phyloP scores from a whole-genome alignment of 768 basidiomycete species.

The Wakefieldia striispora region DNA sequence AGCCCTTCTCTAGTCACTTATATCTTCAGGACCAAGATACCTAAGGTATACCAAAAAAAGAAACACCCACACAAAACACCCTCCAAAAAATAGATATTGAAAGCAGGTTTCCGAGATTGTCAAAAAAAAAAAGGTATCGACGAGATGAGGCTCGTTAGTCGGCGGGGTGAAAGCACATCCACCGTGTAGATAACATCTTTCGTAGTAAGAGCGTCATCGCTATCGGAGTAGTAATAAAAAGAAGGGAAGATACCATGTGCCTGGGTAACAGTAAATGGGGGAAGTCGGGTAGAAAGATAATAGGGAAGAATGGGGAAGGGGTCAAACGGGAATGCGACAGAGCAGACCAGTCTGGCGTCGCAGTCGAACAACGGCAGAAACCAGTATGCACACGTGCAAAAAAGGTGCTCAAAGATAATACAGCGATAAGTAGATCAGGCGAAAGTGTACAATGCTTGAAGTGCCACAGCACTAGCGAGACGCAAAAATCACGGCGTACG shows the following conservation, averaged over 20 bases:
- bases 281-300: conserved; percentile 1
- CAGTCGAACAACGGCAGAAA: conserved; percentile 21
- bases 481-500: not conserved
- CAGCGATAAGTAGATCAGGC: conserved; percentile 19
- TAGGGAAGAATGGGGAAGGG: not conserved
- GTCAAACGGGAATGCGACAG: conserved; percentile 12
- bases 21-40: too few relatives aligned
- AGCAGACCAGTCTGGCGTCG: conserved; percentile 28
- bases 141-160: conserved; percentile 38
- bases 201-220: conserved; percentile 8
- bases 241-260: not conserved
- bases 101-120: not conserved
- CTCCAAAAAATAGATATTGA: too few relatives aligned
- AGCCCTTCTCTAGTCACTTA: too few relatives aligned
- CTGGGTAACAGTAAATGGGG: not conserved
- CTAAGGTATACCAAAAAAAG: too few relatives aligned
- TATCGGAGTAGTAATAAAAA: not conserved
- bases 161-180: conserved; percentile 27
- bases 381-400: conserved; percentile 19
- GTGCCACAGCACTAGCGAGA: conserved; percentile 10
- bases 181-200: conserved; percentile 16
- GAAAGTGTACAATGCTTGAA: conserved; percentile 20
- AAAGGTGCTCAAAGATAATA: conserved; percentile 20
- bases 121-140: conserved; percentile 28
- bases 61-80: too few relatives aligned